These are phyloP conservation scores for Wakefieldia striispora DNA, from an alignment of 768 basidiomycete genomes.

Conservation along the genomic window DNA sequence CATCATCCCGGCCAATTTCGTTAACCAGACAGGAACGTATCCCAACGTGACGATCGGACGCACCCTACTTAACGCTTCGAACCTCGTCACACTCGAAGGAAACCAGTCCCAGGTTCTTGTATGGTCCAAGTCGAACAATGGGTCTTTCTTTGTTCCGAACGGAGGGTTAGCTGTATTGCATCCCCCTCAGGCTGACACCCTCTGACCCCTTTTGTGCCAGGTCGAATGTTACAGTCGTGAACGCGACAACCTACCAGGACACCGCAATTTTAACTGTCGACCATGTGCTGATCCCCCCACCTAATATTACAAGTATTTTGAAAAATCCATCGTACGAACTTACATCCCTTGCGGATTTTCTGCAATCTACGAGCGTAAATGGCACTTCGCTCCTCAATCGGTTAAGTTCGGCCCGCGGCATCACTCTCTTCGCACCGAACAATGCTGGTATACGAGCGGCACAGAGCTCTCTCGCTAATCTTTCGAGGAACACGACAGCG, in stretches of 20 bases:
- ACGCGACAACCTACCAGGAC: constrained; percentile 38
- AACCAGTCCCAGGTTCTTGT: constrained; percentile 55
- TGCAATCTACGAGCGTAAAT: constrained; percentile 21
- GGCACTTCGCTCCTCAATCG: constrained; percentile 26
- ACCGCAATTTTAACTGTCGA: constrained; percentile 48
- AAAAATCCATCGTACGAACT: constrained; percentile 38
- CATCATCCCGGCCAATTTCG: constrained; percentile 51
- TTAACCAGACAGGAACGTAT: constrained; percentile 38
- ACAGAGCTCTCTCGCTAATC: constrained; percentile 30
- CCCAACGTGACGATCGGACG: constrained; percentile 65
- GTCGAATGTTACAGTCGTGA: constrained; percentile 36
- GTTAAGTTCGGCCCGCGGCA: constrained; percentile 43
- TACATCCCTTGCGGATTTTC: constrained; percentile 27
- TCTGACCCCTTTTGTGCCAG: constrained; percentile 12
- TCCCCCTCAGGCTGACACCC: not conserved
- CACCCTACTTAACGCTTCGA: constrained; percentile 53
- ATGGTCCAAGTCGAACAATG: constrained; percentile 39
- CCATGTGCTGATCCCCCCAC: constrained; percentile 54
- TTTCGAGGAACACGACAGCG: constrained; percentile 45
- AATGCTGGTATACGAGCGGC: constrained; percentile 46
- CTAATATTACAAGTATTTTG: constrained; percentile 42
- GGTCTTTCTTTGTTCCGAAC: constrained; percentile 47
- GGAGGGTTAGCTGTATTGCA: constrained; percentile 36
- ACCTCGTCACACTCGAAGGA: constrained; percentile 54
- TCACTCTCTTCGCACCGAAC: constrained; percentile 68